Evolutionary conservation across 2,329 filamentous ascomycete species (phyloP), one percentile per base, ranked within the genome.

Genomic region (Ascochyta koolunga): DNA sequence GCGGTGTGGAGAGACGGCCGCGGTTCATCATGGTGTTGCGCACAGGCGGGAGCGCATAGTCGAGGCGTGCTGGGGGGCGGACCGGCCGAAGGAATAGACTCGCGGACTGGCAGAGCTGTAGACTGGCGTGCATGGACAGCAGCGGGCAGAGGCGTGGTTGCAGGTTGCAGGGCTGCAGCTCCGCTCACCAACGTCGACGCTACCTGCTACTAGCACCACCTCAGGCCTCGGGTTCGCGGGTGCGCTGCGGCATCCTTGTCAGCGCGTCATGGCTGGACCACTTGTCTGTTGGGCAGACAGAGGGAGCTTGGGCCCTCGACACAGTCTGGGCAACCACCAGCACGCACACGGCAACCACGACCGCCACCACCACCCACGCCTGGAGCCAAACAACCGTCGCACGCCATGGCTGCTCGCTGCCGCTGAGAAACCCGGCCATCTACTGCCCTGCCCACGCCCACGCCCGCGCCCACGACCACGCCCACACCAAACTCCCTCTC

Each of bases 11-110:
- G 40, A 48, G 54, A 43, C 37, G 57, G 33, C 16, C 41, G 58
- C 36, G 40, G 61, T 42, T 69, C 70, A 70, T 74, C 58, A 62
- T 67, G 70, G 62, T 62, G 57, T 57, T 36, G 54, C 54, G 42
- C 18, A 16, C 48, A 48, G 49, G 59, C 53, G 61, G 57, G 59
- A 38, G 62, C 58, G 64, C 69, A 69, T 69, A 24, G 54, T 62
- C 47, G 24, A 29, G 27, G 27, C 27, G 27, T 11, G 11, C 27
- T 15, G 27, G 10, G 5, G 24, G 24, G n/a, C n/a, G n/a, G n/a
- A n/a, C n/a, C n/a, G n/a, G n/a, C n/a, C n/a, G n/a, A n/a, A n/a
- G n/a, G n/a, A n/a, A n/a, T n/a, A n/a, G n/a, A n/a, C n/a, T n/a
- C n/a, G n/a, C n/a, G n/a, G n/a, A n/a, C n/a, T n/a, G n/a, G n/a